Base-by-base conservation (phyloP, 257 asterid species). In the Buddleja alternifolia region DNA sequence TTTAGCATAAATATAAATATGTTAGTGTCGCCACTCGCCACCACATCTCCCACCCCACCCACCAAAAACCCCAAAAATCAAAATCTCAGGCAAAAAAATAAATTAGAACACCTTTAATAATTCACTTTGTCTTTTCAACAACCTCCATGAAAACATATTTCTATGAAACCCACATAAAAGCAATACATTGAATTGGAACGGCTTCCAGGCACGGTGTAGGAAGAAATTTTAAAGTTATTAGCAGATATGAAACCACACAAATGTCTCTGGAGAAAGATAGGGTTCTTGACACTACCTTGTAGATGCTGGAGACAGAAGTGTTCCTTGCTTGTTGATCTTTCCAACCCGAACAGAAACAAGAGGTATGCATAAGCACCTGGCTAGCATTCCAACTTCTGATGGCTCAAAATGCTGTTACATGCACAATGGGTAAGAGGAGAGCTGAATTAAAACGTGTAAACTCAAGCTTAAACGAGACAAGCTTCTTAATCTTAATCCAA, bases 321-420 rank as follows among this genome's bases (percentile, higher is more conserved):
- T 71, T 73, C 97, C 93, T 73, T 82, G 88, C 84, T 88, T 88
- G 75, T 68, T 67, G 71, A 93, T 85, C 88, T 80, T 93, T 61
- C 98, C 98, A 34, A 90, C 96, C 0, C 98, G 97, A 71, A 93
- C 67, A 40, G 98, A 88, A 65, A 93, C 98, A 45, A 93, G 86
- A 42, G 98, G 98, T 44, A 86, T 77, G 71, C 98, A 90, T 88
- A 93, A 75, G 80, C 97, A 93, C 77, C 97, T 85, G 8, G 93
- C 97, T 11, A 93, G 81, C 85, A 86, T 46, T 53, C 95, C 97
- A 75, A 93, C 97, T 77, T 93, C 98, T 4, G 95, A 76, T 25
- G 96, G 95, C 73, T 93, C 96, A 74, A 93, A 93, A 69, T 93
- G 88, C 98, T 93, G 84, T 66, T 55, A 47, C 58, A 65, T 21